Base-by-base conservation (phyloP, 106 monocot species). In the Acorus gramineus region DNA sequence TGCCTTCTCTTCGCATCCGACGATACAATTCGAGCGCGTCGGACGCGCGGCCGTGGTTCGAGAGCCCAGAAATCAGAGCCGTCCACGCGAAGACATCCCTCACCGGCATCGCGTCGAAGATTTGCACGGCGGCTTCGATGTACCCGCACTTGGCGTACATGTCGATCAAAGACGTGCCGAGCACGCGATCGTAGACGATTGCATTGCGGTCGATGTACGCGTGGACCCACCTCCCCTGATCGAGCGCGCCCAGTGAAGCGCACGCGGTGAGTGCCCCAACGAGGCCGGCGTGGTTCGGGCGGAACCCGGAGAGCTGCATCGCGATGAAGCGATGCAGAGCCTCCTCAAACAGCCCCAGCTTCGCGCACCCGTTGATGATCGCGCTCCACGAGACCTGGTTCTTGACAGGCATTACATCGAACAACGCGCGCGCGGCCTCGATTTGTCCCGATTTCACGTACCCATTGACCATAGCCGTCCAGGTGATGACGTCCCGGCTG, bases 1-100 rank as follows among this genome's bases (percentile, higher is more conserved):
- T 77, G 0, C 71, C 72, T 63, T 95, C 84, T 11, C 52, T 68
- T 59, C 80, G 67, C 94, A 95, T 90, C 48, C 49, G 65, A 5
- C 7, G 28, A 64, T 84, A 90, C 60, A 95, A 42, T 11, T 65
- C 74, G 6, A 95, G 66, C 5, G 84, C 89, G 69, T 76, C 60
- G 63, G 68, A 47, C 56, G 81, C 73, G 43, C 70, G 72, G 11
- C 90, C 84, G 13, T 80, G 76, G 46, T 84, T 84, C 1, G 84
- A 86, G n/a, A 95, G 63, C 3, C 90, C 94, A 1, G 86, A 86
- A 50, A 95, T 87, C 84, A 95, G 82, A 2, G 86, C 47, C 0
- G 94, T 84, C 60, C 76, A 95, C 5, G 86, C 86, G 65, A 84
- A 86, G 5, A 90, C 94, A 74, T 95, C 90, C 55, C 78, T 82